A percentile compares a stretch with the other conserved stretches of the same genome.
Evolutionary conservation across 176 grass and related monocot species (phyloP).

Genomic region (Stipa capillata): DNA sequence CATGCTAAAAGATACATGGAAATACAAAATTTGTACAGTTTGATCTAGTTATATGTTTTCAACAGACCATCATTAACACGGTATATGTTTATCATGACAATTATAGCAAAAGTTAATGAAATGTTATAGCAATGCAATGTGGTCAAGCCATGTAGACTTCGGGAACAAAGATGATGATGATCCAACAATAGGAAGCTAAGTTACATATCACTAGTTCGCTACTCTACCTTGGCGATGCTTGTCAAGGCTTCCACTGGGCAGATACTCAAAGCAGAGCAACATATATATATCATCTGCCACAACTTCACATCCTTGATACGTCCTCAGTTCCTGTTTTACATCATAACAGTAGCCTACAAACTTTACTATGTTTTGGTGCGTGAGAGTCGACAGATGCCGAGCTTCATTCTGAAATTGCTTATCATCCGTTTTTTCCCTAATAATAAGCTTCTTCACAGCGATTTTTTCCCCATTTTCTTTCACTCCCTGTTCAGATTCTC

Average conservation of each 20-base stretch:
- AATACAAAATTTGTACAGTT: neutral
- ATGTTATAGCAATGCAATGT: neutral
- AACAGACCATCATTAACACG: neutral
- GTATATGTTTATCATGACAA: neutral
- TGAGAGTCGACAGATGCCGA: neutral
- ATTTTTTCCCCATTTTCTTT: neutral
- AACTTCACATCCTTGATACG: neutral
- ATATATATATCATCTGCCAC: neutral
- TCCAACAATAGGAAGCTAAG: neutral
- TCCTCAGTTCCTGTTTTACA: neutral
- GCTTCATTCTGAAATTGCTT: neutral
- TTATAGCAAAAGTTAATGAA: neutral
- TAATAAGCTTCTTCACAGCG: neutral
- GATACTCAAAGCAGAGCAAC: neutral
- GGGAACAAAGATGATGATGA: neutral
- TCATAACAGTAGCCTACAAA: neutral
- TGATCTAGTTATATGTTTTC: neutral
- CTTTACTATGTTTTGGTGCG: neutral
- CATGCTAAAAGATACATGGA: no score
- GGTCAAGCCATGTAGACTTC: neutral
- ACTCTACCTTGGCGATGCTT: neutral
- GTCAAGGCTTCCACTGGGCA: neutral
- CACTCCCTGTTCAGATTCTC: neutral
- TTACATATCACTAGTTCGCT: neutral
- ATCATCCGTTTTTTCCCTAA: neutral